Percentiles rank a stretch among this genome's conserved stretches.
Conservation (phyloP, 306 rosid species). For the Pyrus pyrifolia region DNA sequence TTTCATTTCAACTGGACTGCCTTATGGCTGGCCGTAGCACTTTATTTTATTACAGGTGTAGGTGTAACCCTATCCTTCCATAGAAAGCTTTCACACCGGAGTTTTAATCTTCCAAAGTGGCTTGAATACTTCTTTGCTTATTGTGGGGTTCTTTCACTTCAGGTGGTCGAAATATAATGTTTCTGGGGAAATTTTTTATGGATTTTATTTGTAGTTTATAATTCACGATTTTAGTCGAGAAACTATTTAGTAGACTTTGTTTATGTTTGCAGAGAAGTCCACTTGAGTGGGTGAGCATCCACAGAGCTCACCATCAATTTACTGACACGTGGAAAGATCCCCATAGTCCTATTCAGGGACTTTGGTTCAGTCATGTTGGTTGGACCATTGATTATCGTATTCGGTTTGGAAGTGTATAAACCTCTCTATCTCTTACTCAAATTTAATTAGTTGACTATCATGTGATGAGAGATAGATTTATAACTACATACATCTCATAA, state of each 20-base stretch:
- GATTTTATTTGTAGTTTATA: not conserved
- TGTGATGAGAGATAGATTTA: no score
- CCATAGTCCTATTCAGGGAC: not conserved
- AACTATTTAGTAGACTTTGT: not conserved
- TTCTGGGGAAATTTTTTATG: not conserved
- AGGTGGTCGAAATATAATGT: constrained; percentile 30
- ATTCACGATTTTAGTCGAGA: not conserved
- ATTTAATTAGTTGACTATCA: not conserved
- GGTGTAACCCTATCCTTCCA: constrained; percentile 76
- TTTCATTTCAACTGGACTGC: constrained; percentile 65
- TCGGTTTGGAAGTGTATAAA: not conserved
- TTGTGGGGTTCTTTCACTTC: constrained; percentile 74
- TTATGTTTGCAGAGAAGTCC: not conserved
- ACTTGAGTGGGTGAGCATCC: not conserved
- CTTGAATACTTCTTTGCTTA: constrained; percentile 78
- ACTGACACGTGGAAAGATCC: not conserved
- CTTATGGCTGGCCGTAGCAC: constrained; percentile 47
- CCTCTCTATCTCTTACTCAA: not conserved
- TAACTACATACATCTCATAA: no score
- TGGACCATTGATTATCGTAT: not conserved
- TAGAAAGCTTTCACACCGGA: constrained; percentile 37
- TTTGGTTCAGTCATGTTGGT: not conserved
- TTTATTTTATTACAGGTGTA: constrained; percentile 62
- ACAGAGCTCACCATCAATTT: not conserved
- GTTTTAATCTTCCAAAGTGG: constrained; percentile 68